A percentile compares a stretch with the other conserved stretches of the same genome.
These are phyloP conservation scores for Dioscorea zingiberensis DNA, from an alignment of 106 monocot genomes.

Conservation along the genomic window DNA sequence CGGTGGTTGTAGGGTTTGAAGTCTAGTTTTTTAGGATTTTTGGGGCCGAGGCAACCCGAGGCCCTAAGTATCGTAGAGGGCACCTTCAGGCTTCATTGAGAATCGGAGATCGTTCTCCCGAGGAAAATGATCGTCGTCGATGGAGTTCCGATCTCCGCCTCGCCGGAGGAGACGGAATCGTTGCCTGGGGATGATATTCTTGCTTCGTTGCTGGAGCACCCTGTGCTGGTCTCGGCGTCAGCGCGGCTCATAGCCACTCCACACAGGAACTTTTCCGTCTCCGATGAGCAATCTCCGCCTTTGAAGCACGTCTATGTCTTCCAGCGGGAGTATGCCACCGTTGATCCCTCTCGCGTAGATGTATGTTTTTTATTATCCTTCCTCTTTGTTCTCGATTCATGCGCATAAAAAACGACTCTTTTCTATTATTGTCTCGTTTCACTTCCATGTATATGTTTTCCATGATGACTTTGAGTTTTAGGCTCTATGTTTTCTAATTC, in stretches of 20 bases:
- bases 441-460: too few relatives aligned
- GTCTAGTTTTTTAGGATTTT: neutral
- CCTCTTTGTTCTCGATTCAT: neutral
- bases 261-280: constrained; percentile 24
- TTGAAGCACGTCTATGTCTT: constrained; percentile 77
- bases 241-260: constrained; percentile 44
- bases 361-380: constrained; percentile 9
- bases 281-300: constrained; percentile 13
- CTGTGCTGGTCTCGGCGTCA: constrained; percentile 49
- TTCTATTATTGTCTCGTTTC: neutral
- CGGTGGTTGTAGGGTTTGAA: neutral
- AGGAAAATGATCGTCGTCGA: constrained; percentile 40
- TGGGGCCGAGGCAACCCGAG: too few relatives aligned
- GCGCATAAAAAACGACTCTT: neutral
- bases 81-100: too few relatives aligned
- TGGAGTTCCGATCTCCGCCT: constrained; percentile 11
- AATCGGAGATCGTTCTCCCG: too few relatives aligned
- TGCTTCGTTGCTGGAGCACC: constrained; percentile 38
- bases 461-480: too few relatives aligned
- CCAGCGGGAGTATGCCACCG: constrained; percentile 85
- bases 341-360: constrained; percentile 59
- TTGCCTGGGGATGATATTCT: constrained; percentile 25
- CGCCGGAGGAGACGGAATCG: neutral
- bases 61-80: too few relatives aligned
- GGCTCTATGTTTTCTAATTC: neutral